These are phyloP conservation scores for Bretschneidera sinensis DNA, from an alignment of 345 rosid species.

Conservation along the genomic window DNA sequence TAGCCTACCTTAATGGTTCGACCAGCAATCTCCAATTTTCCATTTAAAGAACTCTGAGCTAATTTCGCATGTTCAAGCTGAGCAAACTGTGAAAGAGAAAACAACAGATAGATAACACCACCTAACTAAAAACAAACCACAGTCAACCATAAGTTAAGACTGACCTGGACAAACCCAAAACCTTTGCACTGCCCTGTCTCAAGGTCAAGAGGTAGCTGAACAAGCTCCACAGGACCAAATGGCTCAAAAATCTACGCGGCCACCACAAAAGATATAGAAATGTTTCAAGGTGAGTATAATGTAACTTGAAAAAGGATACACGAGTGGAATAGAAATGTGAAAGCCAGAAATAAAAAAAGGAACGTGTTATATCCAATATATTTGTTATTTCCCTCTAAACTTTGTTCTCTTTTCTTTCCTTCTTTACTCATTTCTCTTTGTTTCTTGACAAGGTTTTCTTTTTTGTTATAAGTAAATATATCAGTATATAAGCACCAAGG, in stretches of 20 bases:
- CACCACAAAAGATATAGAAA: neutral
- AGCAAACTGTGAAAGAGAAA: slow-evolving; percentile 54
- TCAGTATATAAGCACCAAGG: too few species aligned
- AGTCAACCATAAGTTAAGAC: slow-evolving; percentile 24
- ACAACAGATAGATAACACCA: slow-evolving; percentile 3
- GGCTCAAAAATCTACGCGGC: slow-evolving; percentile 74
- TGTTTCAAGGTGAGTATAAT: neutral
- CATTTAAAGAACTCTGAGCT: slow-evolving; percentile 82
- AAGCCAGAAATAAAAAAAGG: neutral
- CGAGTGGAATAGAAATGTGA: neutral
- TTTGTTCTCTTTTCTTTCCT: too few species aligned
- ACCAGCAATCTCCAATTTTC: slow-evolving; percentile 90
- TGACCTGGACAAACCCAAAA: slow-evolving; percentile 91
- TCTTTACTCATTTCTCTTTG: too few species aligned
- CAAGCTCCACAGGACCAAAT: slow-evolving; percentile 91
- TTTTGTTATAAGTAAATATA: too few species aligned
- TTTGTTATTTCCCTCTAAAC: neutral
- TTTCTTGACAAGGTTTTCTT: too few species aligned
- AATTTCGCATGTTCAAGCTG: slow-evolving; percentile 88
- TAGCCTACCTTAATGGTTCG: slow-evolving; percentile 71
- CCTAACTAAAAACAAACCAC: slow-evolving; percentile 5
- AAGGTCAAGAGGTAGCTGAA: slow-evolving; percentile 86
- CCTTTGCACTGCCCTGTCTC: slow-evolving; percentile 98
- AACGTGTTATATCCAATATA: neutral
- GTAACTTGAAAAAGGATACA: neutral